These are phyloP conservation scores for Metschnikowia proteae DNA, from an alignment of 805 yeast species.

Conservation along the genomic window DNA sequence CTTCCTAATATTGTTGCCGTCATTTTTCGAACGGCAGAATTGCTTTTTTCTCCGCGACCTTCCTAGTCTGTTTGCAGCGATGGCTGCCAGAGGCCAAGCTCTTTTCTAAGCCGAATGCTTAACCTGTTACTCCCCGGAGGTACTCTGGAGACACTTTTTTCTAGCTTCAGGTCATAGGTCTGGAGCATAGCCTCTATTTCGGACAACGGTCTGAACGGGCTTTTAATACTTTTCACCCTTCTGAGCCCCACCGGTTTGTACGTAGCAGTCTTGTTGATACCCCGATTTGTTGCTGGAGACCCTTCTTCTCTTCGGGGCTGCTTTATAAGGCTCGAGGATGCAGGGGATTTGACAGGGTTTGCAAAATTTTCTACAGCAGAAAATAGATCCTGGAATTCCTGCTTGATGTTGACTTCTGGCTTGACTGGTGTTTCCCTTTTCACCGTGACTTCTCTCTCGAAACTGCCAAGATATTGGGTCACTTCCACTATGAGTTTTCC, in stretches of 20 bases:
- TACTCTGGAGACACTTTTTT: not conserved
- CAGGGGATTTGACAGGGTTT: not conserved
- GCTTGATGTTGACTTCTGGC: not conserved
- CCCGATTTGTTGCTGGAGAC: not conserved
- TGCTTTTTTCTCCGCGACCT: not conserved
- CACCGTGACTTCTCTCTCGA: slow-evolving; percentile 33
- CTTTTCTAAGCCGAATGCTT: slow-evolving; percentile 4
- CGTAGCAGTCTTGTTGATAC: not conserved
- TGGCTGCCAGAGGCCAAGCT: slow-evolving; percentile 4
- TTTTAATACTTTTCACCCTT: not conserved
- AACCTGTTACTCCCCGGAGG: slow-evolving; percentile 13
- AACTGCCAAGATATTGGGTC: slow-evolving; percentile 26
- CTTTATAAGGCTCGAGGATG: not conserved
- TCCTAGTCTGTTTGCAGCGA: not conserved
- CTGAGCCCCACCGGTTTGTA: slow-evolving; percentile 3
- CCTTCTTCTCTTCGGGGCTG: not conserved
- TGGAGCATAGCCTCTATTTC: slow-evolving; percentile 5
- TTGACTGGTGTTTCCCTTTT: not conserved
- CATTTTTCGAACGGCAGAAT: not conserved
- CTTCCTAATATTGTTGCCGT: not conserved
- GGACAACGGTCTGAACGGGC: not conserved
- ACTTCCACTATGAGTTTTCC: slow-evolving; percentile 29
- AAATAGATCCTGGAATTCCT: not conserved
- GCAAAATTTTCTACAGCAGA: not conserved
- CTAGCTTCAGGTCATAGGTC: not conserved